Evolutionary conservation across 1,284 basidiomycete species (phyloP).

Genomic region (Mycena sp.): DNA sequence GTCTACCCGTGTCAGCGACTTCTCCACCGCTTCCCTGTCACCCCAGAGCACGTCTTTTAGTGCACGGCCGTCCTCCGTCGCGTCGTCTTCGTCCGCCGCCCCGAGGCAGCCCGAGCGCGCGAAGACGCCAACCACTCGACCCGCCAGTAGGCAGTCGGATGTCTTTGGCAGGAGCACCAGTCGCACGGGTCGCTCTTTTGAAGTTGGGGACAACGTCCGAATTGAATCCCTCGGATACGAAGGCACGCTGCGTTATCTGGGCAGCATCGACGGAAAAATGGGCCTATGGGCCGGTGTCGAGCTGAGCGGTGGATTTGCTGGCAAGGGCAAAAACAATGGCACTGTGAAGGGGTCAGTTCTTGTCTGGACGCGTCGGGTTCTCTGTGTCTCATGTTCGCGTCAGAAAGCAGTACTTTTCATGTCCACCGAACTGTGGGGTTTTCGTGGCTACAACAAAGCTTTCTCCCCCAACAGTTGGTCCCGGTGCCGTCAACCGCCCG

Average conservation of each 20-base stretch:
- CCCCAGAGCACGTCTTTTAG: conserved; percentile 53
- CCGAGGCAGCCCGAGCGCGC: conserved; percentile 46
- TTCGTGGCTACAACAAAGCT: conserved; percentile 89
- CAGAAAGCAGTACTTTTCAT: conserved; percentile 88
- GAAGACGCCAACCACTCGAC: conserved; percentile 68
- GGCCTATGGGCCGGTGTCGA: conserved; percentile 94
- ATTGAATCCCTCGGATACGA: conserved; percentile 89
- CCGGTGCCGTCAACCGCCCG: conserved; percentile 65
- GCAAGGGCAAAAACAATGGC: conserved; percentile 98
- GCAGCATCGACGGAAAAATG: conserved; percentile 85
- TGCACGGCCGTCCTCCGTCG: conserved; percentile 58
- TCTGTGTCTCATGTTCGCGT: conserved; percentile 18
- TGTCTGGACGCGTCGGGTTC: conserved; percentile 13
- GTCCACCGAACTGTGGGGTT: conserved; percentile 88
- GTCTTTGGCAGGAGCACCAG: conserved; percentile 54
- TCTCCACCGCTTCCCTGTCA: conserved; percentile 59
- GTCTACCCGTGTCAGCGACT: conserved; percentile 46
- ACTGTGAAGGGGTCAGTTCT: conserved; percentile 83
- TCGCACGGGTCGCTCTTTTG: conserved; percentile 57
- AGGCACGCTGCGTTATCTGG: conserved; percentile 81
- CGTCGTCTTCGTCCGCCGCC: conserved; percentile 57
- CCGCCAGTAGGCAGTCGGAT: conserved; percentile 73
- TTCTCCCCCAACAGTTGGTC: conserved; percentile 75
- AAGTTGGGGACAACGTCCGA: conserved; percentile 83
- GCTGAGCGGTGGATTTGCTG: conserved; percentile 83